These are phyloP conservation scores for Ustilago hordei DNA, from an alignment of 1,284 basidiomycete species.

Conservation along the genomic window DNA sequence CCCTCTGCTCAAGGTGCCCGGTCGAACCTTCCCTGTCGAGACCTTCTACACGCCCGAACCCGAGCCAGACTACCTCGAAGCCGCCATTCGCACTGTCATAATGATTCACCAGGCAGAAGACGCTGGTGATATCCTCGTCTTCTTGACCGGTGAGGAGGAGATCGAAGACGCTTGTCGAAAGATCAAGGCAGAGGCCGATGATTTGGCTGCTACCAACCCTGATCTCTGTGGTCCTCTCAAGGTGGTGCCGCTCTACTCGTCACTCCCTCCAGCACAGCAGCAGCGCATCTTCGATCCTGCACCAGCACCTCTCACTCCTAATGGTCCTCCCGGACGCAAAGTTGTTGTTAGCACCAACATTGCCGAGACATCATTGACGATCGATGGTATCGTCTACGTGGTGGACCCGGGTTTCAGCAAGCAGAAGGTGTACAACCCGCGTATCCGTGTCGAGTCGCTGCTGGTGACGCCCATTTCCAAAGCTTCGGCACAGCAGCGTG, in stretches of 20 bases:
- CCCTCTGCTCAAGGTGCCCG: conserved; percentile 94
- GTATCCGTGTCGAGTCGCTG: conserved; percentile 93
- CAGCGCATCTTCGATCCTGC: conserved; percentile 93
- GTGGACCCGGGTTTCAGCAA: conserved; percentile 98
- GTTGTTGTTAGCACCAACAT: conserved; percentile 97
- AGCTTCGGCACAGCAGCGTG: conserved; percentile 93
- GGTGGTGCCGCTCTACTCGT: conserved; percentile 93
- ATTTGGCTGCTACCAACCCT: conserved; percentile 60
- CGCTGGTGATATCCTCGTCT: conserved; percentile 90
- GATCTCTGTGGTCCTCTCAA: conserved; percentile 76
- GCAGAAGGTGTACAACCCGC: conserved; percentile 96
- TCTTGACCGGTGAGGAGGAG: conserved; percentile 98
- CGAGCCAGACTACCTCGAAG: conserved; percentile 96
- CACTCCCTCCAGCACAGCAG: conserved; percentile 90
- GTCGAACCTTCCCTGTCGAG: conserved; percentile 95
- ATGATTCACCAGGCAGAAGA: conserved; percentile 98
- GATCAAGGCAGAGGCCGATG: conserved; percentile 80
- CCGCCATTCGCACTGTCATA: conserved; percentile 93
- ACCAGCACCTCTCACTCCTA: conserved; percentile 76
- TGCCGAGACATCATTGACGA: conserved; percentile 96
- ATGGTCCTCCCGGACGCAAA: conserved; percentile 88
- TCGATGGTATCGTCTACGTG: conserved; percentile 98
- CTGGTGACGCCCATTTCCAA: conserved; percentile 96
- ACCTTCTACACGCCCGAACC: conserved; percentile 95
- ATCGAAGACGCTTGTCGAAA: conserved; percentile 97